A percentile compares a stretch with the other conserved stretches of the same genome.
Evolutionary conservation across 306 rosid genomes (phyloP).

Genomic region (Cicer chorassanicum): DNA sequence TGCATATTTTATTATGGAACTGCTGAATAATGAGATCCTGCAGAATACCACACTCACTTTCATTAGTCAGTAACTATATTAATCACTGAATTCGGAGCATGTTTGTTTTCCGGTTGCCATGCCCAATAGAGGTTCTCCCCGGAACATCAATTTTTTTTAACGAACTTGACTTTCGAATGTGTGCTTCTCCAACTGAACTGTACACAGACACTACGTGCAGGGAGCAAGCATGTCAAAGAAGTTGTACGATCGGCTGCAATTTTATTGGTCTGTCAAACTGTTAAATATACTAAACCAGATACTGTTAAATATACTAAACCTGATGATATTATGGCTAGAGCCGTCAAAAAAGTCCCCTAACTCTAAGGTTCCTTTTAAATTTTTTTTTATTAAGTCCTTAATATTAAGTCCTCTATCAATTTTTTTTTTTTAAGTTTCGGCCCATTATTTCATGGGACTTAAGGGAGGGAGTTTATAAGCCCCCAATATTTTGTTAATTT

Average conservation of each 20-base stretch:
- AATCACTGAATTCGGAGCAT: background rate
- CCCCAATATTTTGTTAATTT: too few relatives aligned
- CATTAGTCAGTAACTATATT: slow-evolving; percentile 35
- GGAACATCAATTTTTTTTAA: background rate
- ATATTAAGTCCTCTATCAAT: too few relatives aligned
- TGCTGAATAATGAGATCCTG: slow-evolving; percentile 20
- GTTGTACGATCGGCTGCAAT: background rate
- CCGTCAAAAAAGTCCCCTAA: too few relatives aligned
- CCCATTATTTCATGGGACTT: too few relatives aligned
- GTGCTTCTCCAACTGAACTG: background rate
- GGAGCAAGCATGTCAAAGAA: too few relatives aligned
- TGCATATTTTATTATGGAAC: slow-evolving; percentile 7
- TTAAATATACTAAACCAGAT: too few relatives aligned
- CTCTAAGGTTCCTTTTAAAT: too few relatives aligned
- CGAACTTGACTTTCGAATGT: background rate
- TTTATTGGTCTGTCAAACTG: background rate
- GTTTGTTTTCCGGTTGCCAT: background rate
- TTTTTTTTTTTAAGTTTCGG: too few relatives aligned
- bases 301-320: background rate
- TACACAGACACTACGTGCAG: background rate
- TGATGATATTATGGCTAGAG: too few relatives aligned
- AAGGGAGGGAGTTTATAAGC: too few relatives aligned
- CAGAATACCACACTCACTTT: background rate
- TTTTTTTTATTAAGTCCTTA: too few relatives aligned
- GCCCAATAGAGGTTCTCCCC: background rate